Base-by-base conservation (phyloP, 1,284 basidiomycete species). In the Cutaneotrichosporon mucoides region DNA sequence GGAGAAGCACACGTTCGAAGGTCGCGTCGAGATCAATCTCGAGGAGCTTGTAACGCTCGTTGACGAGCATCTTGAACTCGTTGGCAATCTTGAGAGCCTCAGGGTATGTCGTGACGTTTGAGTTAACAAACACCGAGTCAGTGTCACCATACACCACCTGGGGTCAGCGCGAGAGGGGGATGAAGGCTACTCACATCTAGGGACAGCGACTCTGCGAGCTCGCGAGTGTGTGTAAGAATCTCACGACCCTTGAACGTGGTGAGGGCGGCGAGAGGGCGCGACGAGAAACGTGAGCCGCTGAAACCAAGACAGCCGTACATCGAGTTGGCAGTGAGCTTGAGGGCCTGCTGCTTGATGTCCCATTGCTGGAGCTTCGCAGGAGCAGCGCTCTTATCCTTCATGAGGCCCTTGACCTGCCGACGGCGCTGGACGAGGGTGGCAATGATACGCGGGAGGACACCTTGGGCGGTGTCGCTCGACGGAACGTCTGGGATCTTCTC, bases 241-340 rank as follows among this genome's bases (percentile, higher is more conserved):
- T 99, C 94, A 78, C 96, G 88, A 69, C 96, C 96, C 78, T 97
- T 99, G 84, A 87, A 95, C 0, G 96, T 99, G 33, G 94, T 98
- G 56, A 99, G 84, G 46, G 95, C 92, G 6, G 96, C 96, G 12
- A 99, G 85, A 0, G 94, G 92, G 41, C 91, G 85, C n/a, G 95
- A 96, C 68, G 94, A 97, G 82, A 99, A 99, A 50, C 96, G 83
- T 15, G 94, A 97, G 66, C 94, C 90, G 73, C 95, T 92, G 75
- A 98, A 99, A 56, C 96, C 96, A 36, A 99, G 87, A 83, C 96
- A 99, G 24, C 96, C 96, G 77, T 99, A 99, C 95, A 99, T 99
- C 82, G 91, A 95, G 82, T 99, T 99, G 61, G 96, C 96, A 1
- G 95, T 99, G 54, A 99, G 86, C 81, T 99, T 99, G 60, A 99